Base-by-base conservation (phyloP, 2,329 filamentous ascomycete genomes). In the Sordariomycetes sp. region DNA sequence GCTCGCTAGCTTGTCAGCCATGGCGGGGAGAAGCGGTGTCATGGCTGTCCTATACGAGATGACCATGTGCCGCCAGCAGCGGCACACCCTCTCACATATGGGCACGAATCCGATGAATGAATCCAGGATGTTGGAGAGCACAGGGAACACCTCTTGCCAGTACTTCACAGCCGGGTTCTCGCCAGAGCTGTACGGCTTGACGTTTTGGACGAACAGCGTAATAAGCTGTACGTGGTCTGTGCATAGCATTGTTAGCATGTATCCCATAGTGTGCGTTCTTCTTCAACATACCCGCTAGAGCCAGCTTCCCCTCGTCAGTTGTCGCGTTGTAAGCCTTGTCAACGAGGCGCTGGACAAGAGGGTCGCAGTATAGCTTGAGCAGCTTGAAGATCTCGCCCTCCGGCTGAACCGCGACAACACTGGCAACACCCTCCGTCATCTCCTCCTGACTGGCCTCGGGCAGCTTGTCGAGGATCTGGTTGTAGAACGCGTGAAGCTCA, bases 61-160 rank as follows among this genome's bases (percentile, higher is more conserved):
- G 46, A 99, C 84, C 89, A 97, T 97, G 70, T 93, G 89, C 62
- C 95, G 85, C 91, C 93, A 99, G 77, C 90, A 97, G 62, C 93
- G 85, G 72, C 93, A 97, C 28, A 99, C 84, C 50, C 93, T 82
- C 76, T 99, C 94, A 63, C 95, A 88, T 60, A 99, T 95, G 3
- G 94, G 93, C 16, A 86, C 80, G 64, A 92, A 97, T 65, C 81
- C 78, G 61, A 92, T 82, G 69, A 97, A 99, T 68, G 87, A 93
- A 66, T 95, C 88, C 58, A 95, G 80, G 60, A 99, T 89, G 8
- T 88, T 90, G 10, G 89, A 85, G 60, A 97, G 79, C 46, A 97
- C 85, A 0, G 90, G 89, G 70, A 97, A 90, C 22, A 97, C 88
- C 69, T 97, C 92, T 65, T 93, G 84, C 80, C 94, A 97, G 74